Conservation (phyloP, 805 yeast species). For the Ogataea trehaloabstinens region DNA sequence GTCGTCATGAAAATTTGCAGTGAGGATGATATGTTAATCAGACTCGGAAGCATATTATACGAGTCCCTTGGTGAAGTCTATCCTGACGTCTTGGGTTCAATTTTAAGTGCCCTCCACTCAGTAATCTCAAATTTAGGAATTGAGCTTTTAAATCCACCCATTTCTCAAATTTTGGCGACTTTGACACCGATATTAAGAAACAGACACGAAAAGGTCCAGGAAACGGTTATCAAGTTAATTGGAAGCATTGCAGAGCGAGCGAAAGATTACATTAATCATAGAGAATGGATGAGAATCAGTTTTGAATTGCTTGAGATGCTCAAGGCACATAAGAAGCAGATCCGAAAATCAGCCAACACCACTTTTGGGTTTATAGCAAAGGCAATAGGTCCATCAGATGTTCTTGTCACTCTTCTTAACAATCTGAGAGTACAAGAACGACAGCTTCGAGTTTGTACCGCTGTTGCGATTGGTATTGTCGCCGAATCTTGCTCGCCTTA, state of each 20-base stretch:
- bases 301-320: conserved; percentile 87
- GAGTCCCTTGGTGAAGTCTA: conserved; percentile 93
- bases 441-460: conserved; percentile 93
- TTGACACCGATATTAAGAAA: conserved; percentile 89
- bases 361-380: conserved; percentile 90
- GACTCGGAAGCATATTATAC: conserved; percentile 72
- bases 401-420: conserved; percentile 75
- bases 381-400: conserved; percentile 96
- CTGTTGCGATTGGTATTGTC: conserved; percentile 96
- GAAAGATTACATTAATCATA: conserved; percentile 79
- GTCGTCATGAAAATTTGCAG: conserved; percentile 64
- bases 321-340: conserved; percentile 72
- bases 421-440: conserved; percentile 92
- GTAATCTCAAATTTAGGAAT: conserved; percentile 63
- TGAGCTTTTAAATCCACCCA: conserved; percentile 70
- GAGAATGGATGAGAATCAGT: conserved; percentile 97
- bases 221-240: conserved; percentile 70
- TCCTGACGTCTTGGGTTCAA: conserved; percentile 90
- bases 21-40: conserved; percentile 59
- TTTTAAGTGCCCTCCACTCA: conserved; percentile 65
- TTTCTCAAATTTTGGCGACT: conserved; percentile 79
- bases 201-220: conserved; percentile 88
- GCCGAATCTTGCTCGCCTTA: conserved; percentile 93
- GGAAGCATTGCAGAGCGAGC: conserved; percentile 80
- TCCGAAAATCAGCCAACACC: conserved; percentile 80